Evolutionary conservation across 2,329 filamentous ascomycete genomes (phyloP).

Genomic region (Aspergillus tamarii): DNA sequence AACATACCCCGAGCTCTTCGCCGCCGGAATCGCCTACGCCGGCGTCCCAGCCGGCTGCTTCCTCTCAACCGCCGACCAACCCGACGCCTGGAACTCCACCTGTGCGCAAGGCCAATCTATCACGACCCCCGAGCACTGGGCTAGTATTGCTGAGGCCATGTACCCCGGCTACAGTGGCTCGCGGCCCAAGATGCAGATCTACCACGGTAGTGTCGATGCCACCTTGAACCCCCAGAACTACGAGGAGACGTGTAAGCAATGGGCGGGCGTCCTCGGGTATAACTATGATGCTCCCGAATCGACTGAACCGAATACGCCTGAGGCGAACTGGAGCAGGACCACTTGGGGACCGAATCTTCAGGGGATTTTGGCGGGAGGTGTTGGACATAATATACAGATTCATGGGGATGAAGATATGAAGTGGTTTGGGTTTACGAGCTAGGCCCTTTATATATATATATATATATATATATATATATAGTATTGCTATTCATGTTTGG

Average conservation of each 20-base stretch:
- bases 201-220: slow-evolving; percentile 58
- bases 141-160: slow-evolving; percentile 25
- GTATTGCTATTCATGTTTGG: too few species aligned
- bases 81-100: slow-evolving; percentile 28
- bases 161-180: slow-evolving; percentile 45
- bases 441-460: too few species aligned
- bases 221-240: slow-evolving; percentile 59
- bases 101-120: slow-evolving; percentile 25
- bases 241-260: slow-evolving; percentile 61
- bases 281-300: slow-evolving; percentile 21
- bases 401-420: slow-evolving; percentile 26
- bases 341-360: slow-evolving; percentile 26
- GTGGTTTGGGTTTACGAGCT: slow-evolving; percentile 28
- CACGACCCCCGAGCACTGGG: slow-evolving; percentile 26
- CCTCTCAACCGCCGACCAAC: slow-evolving; percentile 19
- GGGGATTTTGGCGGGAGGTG: slow-evolving; percentile 28
- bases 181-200: slow-evolving; percentile 61
- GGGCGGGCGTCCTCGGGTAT: slow-evolving; percentile 54
- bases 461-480: too few species aligned
- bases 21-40: slow-evolving; percentile 26
- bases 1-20: slow-evolving; percentile 26
- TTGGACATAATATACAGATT: slow-evolving; percentile 26
- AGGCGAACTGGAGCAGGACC: slow-evolving; percentile 26
- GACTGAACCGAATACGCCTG: slow-evolving; percentile 17
- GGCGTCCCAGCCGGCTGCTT: slow-evolving; percentile 28